Evolutionary conservation across 2,329 filamentous ascomycete species (phyloP).

Genomic region (Verticillium zaregamsianum): DNA sequence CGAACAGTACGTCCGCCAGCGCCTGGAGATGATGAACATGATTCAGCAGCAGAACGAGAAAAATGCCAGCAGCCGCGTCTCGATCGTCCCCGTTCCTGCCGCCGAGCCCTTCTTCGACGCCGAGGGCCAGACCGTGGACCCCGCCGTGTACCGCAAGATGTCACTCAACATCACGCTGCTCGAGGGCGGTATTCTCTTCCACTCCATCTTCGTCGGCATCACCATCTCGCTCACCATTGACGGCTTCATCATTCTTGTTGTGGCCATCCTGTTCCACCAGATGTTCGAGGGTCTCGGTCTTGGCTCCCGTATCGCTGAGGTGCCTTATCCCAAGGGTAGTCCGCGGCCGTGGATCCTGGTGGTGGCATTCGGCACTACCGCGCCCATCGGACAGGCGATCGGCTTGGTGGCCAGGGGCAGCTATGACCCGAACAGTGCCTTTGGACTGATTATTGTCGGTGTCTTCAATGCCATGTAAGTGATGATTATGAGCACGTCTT

Average conservation of each 20-base stretch:
- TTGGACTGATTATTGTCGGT: conserved; percentile 61
- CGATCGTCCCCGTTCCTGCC: conserved; percentile 19
- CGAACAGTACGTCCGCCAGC: conserved; percentile 58
- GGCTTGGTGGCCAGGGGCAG: conserved; percentile 51
- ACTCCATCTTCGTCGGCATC: conserved; percentile 73
- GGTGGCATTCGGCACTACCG: conserved; percentile 65
- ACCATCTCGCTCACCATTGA: conserved; percentile 66
- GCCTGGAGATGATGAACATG: conserved; percentile 53
- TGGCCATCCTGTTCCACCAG: conserved; percentile 70
- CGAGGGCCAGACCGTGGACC: conserved; percentile 39
- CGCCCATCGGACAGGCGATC: conserved; percentile 75
- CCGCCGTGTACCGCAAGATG: conserved; percentile 52
- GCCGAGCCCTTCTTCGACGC: conserved; percentile 36
- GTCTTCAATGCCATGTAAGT: conserved; percentile 61
- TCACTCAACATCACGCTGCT: conserved; percentile 71
- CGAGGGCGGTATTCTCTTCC: conserved; percentile 75
- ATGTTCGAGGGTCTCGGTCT: conserved; percentile 67
- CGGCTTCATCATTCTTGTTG: conserved; percentile 60
- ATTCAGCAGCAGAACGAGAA: conserved; percentile 30
- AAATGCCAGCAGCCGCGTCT: conserved; percentile 23
- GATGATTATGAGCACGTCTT: background rate
- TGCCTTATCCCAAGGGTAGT: conserved; percentile 54
- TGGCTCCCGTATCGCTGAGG: conserved; percentile 65
- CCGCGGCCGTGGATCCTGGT: conserved; percentile 58
- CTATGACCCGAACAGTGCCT: conserved; percentile 60